A percentile compares a stretch with the other conserved stretches of the same genome.
These are phyloP conservation scores for Cantharellus cinnabarinus DNA, from an alignment of 768 basidiomycete genomes.

Conservation along the genomic window DNA sequence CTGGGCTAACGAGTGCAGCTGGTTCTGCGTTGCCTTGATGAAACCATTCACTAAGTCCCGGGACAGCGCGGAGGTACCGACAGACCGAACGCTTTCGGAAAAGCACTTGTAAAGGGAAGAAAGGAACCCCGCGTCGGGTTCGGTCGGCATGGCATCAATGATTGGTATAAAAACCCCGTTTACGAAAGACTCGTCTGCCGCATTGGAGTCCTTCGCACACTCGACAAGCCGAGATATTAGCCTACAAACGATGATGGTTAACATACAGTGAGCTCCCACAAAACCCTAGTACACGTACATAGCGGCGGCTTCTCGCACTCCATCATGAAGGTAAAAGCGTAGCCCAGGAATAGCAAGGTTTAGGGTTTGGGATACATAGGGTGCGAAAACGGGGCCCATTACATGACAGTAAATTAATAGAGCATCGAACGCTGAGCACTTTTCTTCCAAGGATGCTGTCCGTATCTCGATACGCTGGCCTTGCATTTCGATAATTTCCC, in stretches of 20 bases:
- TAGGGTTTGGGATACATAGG: conserved; percentile 49
- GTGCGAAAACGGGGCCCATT: conserved; percentile 42
- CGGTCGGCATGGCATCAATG: conserved; percentile 39
- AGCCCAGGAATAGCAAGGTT: conserved; percentile 53
- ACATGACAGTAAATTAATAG: conserved; percentile 61
- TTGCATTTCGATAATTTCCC: conserved; percentile 60
- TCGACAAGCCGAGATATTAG: conserved; percentile 49
- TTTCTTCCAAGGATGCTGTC: conserved; percentile 67
- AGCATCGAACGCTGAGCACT: conserved; percentile 69
- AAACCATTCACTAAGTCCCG: conserved; percentile 33
- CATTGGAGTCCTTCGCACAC: conserved; percentile 44
- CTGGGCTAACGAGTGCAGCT: conserved; percentile 49
- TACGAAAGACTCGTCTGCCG: conserved; percentile 48
- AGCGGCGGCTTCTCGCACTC: conserved; percentile 58
- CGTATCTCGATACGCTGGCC: conserved; percentile 59
- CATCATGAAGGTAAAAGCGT: conserved; percentile 66
- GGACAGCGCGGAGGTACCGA: conserved; percentile 29
- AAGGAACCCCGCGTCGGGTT: conserved; percentile 57
- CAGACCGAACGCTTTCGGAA: conserved; percentile 23
- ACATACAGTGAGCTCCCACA: neutral
- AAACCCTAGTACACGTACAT: conserved; percentile 26
- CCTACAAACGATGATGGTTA: conserved; percentile 19
- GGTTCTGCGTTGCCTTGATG: conserved; percentile 49
- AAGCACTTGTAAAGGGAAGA: conserved; percentile 56
- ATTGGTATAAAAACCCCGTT: conserved; percentile 45